Base-by-base conservation (phyloP, 1,284 basidiomycete species). In the Dichomitus squalens region DNA sequence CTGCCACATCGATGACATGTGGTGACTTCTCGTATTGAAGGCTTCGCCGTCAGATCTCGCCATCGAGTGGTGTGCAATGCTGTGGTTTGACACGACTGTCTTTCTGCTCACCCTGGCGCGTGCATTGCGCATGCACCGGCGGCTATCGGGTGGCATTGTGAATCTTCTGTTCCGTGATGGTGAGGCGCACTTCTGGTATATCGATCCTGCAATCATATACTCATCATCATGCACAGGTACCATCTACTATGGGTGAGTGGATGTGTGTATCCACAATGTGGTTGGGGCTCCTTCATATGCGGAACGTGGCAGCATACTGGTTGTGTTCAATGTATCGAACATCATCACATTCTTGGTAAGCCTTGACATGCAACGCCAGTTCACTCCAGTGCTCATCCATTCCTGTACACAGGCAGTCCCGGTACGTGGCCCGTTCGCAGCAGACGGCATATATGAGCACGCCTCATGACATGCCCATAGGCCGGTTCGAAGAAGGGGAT, bases 91-190 rank as follows among this genome's bases (percentile, higher is more conserved):
- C 38, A 58, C 58, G 29, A 55, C 55, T 1, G 55, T 65, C 29
- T 63, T 65, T 21, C n/a, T 55, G 3, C 33, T 63, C 23, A 65
- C 64, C 0, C 43, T 63, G 25, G 27, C 55, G 5, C 53, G 49
- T 16, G 56, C 61, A 3, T 38, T 63, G 5, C 48, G 49, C 1
- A 57, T 57, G 50, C 52, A 58, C 20, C 54, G 25, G 4, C 23
- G 38, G 18, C 43, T 56, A 48, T 49, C 57, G n/a, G 59, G 53
- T 3, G 51, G 57, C 11, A 44, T 63, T 12, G 47, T 65, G 3
- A 52, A 61, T 25, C 38, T 61, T 38, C 52, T 63, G 53, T 53
- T 63, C 14, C 57, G 64, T 38, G 64, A 65, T 33, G 59, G 64
- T 65, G 16, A 36, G 56, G 7, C 4, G 57, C 43, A 16, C n/a